phyloP scores from a whole-genome alignment of 75 land plant species.

The Pinus tabuliformis region DNA sequence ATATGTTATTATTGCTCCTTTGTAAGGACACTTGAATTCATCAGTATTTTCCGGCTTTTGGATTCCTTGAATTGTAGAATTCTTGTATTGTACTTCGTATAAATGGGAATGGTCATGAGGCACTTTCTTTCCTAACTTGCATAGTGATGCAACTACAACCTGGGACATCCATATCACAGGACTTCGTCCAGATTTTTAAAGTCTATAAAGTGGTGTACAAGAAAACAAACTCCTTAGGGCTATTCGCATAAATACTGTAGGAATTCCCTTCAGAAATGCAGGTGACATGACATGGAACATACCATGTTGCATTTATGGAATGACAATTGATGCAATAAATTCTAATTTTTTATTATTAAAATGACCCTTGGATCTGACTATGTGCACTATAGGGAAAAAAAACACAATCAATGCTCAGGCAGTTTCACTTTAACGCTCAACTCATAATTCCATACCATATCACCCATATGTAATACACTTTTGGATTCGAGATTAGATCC shows the following conservation, averaged over 20 bases:
- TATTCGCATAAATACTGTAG: conserved; percentile 64
- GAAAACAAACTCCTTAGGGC: conserved; percentile 61
- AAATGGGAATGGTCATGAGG: conserved; percentile 45
- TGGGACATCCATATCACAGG: conserved; percentile 71
- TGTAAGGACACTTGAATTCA: conserved; percentile 71
- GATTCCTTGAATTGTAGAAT: conserved; percentile 72
- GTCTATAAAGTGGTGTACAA: conserved; percentile 62
- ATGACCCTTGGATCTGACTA: too few relatives aligned
- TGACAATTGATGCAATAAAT: too few relatives aligned
- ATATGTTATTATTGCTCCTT: conserved; percentile 59
- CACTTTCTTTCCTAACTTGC: conserved; percentile 40
- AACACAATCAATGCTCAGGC: too few relatives aligned
- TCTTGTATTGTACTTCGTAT: conserved; percentile 48
- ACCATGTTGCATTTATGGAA: too few relatives aligned
- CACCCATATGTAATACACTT: too few relatives aligned
- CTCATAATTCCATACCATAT: too few relatives aligned
- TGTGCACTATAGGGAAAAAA: too few relatives aligned
- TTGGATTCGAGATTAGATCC: too few relatives aligned
- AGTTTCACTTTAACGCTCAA: too few relatives aligned
- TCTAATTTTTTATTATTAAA: too few relatives aligned
- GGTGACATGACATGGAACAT: too few relatives aligned
- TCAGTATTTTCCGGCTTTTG: conserved; percentile 68
- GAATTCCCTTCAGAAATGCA: too few relatives aligned
- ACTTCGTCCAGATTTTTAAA: conserved; percentile 84
- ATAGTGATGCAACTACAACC: conserved; percentile 66